Evolutionary conservation across 164 flowering plant genomes (phyloP), one percentile per base, ranked within the genome.

Genomic region (Amborella trichopoda): DNA sequence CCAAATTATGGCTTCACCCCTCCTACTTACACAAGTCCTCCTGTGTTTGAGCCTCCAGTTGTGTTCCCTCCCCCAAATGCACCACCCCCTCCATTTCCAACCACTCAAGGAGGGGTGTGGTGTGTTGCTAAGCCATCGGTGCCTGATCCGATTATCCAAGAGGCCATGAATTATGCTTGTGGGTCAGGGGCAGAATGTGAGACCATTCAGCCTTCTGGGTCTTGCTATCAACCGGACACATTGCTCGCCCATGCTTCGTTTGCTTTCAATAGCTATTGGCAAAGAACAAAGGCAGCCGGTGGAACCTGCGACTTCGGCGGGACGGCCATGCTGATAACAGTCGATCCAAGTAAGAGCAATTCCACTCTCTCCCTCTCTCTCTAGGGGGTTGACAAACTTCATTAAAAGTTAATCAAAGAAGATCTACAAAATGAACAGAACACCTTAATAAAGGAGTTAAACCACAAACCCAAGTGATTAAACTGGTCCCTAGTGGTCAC

Each of bases 211-310:
- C 77, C 89, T 14, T 44, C 37, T 27, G 95, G 94, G 43, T 23
- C 82, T 0, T 90, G 98, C 50, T 90, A 55, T 48, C 30, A 63
- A 53, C 98, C 98, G 18, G 56, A 76, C 39, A 81, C 80, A 3
- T 28, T 80, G 56, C 36, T 65, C 5, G 77, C 86, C 0, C 95
- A 90, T 45, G 95, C 97, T 11, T 90, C 97, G 0, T 90, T 50
- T 44, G 97, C 97, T 26, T 90, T 86, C 71, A 86, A 89, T 49
- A 90, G 95, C 59, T 90, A 74, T 40, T 90, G 87, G 85, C 97
- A 90, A 45, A 74, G 71, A 54, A 79, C 79, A 4, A 90, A 73
- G 62, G 75, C 55, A 3, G 71, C 69, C 11, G 94, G 97, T 12
- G 94, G 89, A 30, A 75, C 80, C 0, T 90, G 97, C 45, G 79